phyloP scores from a whole-genome alignment of 306 rosid species.

The Prosopis cineraria region DNA sequence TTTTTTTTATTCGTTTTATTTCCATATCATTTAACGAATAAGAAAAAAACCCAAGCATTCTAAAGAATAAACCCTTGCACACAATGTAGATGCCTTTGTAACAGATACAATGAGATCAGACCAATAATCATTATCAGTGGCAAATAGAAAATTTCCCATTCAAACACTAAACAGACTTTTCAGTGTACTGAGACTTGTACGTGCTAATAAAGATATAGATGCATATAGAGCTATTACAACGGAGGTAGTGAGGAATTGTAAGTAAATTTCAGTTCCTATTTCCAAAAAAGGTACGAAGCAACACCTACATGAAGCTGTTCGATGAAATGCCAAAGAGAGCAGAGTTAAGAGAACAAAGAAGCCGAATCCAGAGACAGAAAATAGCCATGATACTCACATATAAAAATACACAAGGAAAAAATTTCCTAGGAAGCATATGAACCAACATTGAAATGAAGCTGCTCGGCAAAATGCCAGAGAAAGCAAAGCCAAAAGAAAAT shows the following conservation, averaged over 20 bases:
- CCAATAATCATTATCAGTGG: not conserved
- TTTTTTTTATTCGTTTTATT: not conserved
- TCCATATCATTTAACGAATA: not conserved
- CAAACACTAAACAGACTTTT: not conserved
- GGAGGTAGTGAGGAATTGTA: not conserved
- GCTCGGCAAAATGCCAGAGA: conserved; percentile 45
- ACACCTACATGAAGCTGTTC: not conserved
- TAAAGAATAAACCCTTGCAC: conserved; percentile 12
- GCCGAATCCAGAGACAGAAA: not conserved
- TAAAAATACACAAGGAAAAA: not conserved
- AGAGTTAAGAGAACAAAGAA: not conserved
- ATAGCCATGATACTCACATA: not conserved
- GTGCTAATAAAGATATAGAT: not conserved
- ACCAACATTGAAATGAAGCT: conserved; percentile 4
- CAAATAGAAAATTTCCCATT: not conserved
- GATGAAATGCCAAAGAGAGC: not conserved
- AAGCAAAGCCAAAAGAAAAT: not conserved
- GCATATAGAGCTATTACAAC: not conserved
- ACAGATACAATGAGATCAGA: not conserved
- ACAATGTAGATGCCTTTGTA: not conserved
- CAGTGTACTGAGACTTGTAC: not conserved
- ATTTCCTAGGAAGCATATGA: not conserved
- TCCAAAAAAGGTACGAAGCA: not conserved
- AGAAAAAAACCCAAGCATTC: not conserved
- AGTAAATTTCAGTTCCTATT: not conserved